Percentiles rank a stretch among this genome's conserved stretches.
phyloP scores from a whole-genome alignment of 139 green algal species.

The Nannochloris sp. region DNA sequence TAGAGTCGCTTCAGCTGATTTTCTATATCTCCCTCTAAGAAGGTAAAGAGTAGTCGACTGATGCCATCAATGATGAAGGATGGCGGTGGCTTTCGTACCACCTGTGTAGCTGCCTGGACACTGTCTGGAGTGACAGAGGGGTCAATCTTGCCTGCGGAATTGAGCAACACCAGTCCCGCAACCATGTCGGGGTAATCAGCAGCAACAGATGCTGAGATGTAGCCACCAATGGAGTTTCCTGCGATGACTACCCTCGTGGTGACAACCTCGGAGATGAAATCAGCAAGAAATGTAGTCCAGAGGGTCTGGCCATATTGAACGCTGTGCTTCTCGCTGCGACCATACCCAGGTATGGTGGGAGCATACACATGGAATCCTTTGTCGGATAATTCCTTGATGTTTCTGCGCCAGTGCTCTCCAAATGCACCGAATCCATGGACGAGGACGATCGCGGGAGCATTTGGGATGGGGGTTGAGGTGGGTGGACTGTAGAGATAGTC shows the following conservation, averaged over 20 bases:
- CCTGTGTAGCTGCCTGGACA: neutral
- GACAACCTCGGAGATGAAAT: slow-evolving; percentile 62
- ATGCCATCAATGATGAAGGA: slow-evolving; percentile 28
- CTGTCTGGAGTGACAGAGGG: slow-evolving; percentile 7
- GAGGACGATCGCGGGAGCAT: slow-evolving; percentile 64
- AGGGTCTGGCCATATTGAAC: slow-evolving; percentile 69
- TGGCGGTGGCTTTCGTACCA: slow-evolving; percentile 10
- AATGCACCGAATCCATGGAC: slow-evolving; percentile 97
- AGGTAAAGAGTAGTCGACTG: slow-evolving; percentile 42
- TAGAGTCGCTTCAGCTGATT: slow-evolving; percentile 62
- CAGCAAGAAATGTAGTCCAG: slow-evolving; percentile 69
- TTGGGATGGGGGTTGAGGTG: slow-evolving; percentile 2
- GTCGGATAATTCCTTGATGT: slow-evolving; percentile 49
- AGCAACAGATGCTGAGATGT: slow-evolving; percentile 59
- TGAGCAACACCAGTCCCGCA: slow-evolving; percentile 60
- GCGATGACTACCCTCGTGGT: slow-evolving; percentile 64
- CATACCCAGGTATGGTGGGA: slow-evolving; percentile 69
- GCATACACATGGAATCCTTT: slow-evolving; percentile 71
- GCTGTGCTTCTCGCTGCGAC: slow-evolving; percentile 77
- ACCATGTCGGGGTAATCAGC: slow-evolving; percentile 34
- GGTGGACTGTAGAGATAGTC: slow-evolving; percentile 50
- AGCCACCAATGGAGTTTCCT: slow-evolving; percentile 96
- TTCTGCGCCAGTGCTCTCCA: slow-evolving; percentile 79
- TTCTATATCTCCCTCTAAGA: slow-evolving; percentile 47
- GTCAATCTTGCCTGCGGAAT: slow-evolving; percentile 36